Base-by-base conservation (phyloP, 345 rosid species). In the Eutrema japonicum region DNA sequence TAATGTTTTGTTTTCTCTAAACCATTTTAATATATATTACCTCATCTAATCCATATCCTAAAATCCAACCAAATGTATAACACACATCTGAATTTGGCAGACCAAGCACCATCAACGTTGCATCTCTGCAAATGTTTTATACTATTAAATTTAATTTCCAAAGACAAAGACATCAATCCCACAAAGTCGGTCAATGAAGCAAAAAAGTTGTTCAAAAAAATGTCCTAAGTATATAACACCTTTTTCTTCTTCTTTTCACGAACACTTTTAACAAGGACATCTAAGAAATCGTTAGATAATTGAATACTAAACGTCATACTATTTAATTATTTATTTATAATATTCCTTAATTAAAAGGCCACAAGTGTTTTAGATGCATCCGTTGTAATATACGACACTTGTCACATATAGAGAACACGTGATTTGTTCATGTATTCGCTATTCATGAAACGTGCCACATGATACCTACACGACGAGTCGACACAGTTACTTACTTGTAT, bases 131-230 rank as follows among this genome's bases (percentile, higher is more conserved):
- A 11, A 45, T 12, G 9, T 26, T 26, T 26, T 10, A 18, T 16
- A 55, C 22, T 48, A 27, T 48, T 37, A n/a, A 7, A 13, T 22
- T 22, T 36, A 10, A 26, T 10, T 33, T 12, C 11, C 40, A 51
- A 53, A 54, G 48, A 53, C 37, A 43, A 18, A 52, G 9, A 52
- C 53, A 33, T 33, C 13, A 27, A 52, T 27, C 57, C 49, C 41
- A 36, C 47, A 54, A 64, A 72, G 49, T 10, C 64, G 32, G 77
- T 73, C 77, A 64, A 55, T 47, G 71, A 55, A 36, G 33, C 49
- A 10, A 46, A 72, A 61, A 73, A 45, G 70, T 54, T 54, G 48
- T 53, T 22, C 41, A 18, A 52, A 48, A 57, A 26, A 14, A 16
- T 16, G 38, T 3, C 65, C 13, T n/a, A 38, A 63, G 30, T 26